Evolutionary conservation across 2,329 filamentous ascomycete genomes (phyloP).

Genomic region (Colletotrichum spaethianum): DNA sequence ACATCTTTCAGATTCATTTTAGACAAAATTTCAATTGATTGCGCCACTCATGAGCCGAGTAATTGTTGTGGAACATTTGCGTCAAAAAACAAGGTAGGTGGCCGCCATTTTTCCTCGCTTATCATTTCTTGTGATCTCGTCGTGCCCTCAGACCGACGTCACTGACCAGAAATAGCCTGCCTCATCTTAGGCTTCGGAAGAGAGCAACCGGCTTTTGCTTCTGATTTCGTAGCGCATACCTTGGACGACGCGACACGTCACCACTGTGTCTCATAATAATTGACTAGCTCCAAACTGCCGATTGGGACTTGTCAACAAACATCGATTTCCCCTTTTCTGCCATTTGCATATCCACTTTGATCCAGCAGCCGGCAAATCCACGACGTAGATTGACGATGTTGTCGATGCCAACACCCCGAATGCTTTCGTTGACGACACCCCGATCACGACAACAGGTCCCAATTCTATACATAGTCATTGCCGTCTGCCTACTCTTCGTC

Average conservation of each 20-base stretch:
- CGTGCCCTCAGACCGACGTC: constrained; percentile 8
- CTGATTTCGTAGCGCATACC: not conserved
- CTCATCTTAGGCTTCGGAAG: not conserved
- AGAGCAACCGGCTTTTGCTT: not conserved
- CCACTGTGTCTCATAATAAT: not conserved
- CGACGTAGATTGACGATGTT: constrained; percentile 4
- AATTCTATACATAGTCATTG: not conserved
- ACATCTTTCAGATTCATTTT: not conserved
- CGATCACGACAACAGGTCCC: constrained; percentile 8
- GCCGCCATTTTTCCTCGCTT: too few relatives aligned
- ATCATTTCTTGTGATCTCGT: not conserved
- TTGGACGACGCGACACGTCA: constrained; percentile 4
- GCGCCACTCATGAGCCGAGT: not conserved
- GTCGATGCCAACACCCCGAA: constrained; percentile 25
- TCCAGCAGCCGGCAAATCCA: not conserved
- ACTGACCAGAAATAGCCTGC: not conserved
- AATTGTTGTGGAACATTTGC: not conserved
- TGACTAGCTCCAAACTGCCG: not conserved
- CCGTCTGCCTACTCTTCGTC: constrained; percentile 12
- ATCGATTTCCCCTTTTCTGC: too few relatives aligned
- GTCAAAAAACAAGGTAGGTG: not conserved
- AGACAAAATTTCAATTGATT: not conserved
- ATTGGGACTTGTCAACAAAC: not conserved
- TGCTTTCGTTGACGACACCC: constrained; percentile 18
- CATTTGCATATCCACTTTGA: not conserved